phyloP scores from a whole-genome alignment of 2,329 filamentous ascomycete species.

The Fusarium drepaniforme region DNA sequence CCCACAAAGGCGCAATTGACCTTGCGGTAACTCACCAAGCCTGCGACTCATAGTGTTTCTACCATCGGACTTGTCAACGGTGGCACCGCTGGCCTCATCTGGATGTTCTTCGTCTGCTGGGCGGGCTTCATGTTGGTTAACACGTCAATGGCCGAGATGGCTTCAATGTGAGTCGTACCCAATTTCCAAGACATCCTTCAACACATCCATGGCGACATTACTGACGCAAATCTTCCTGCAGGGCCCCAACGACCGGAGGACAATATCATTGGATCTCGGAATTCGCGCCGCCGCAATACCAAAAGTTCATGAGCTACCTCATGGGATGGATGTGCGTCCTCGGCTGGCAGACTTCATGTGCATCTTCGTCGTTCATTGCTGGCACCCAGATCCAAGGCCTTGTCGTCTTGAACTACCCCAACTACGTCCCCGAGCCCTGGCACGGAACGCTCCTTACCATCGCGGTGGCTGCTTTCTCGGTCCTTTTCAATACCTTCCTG shows the following conservation, averaged over 20 bases:
- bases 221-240: slow-evolving; percentile 1
- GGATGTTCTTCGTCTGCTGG: slow-evolving; percentile 55
- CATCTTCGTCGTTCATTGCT: slow-evolving; percentile 55
- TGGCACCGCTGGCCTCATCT: slow-evolving; percentile 60
- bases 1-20: fast-evolving
- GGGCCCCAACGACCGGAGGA: slow-evolving; percentile 66
- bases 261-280: slow-evolving; percentile 71
- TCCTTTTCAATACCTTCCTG: slow-evolving; percentile 34
- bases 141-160: slow-evolving; percentile 62
- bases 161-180: slow-evolving; percentile 52
- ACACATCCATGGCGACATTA: fast-evolving
- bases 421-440: slow-evolving; percentile 30
- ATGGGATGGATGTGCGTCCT: slow-evolving; percentile 60
- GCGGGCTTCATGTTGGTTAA: slow-evolving; percentile 54
- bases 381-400: slow-evolving; percentile 60
- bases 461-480: slow-evolving; percentile 27
- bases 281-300: slow-evolving; percentile 60
- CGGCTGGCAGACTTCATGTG: slow-evolving; percentile 58
- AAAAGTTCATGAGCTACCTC: slow-evolving; percentile 67
- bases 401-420: slow-evolving; percentile 48
- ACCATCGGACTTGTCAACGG: slow-evolving; percentile 52
- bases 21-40: not conserved
- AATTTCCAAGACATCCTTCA: not conserved
- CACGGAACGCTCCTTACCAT: slow-evolving; percentile 35
- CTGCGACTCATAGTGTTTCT: slow-evolving; percentile 17